Evolutionary conservation across 176 grass and related monocot genomes (phyloP).

Genomic region (Avena eriantha): DNA sequence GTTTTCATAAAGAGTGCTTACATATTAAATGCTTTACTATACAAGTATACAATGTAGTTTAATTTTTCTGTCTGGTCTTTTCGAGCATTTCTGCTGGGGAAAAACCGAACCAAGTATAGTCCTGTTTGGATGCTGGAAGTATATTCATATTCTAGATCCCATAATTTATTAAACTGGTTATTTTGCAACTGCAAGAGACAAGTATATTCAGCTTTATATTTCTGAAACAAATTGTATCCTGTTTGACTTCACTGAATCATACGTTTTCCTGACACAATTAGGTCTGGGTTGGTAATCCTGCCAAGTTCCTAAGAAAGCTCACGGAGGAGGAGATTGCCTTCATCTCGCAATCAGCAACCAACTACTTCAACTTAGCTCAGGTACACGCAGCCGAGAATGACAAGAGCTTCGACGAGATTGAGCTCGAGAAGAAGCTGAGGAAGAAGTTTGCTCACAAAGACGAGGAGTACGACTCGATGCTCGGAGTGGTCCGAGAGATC

Average conservation of each 20-base stretch:
- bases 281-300: conserved; percentile 98
- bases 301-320: conserved; percentile 94
- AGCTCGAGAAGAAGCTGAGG: conserved; percentile 84
- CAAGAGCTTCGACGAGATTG: conserved; percentile 90
- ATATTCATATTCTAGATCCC: neutral
- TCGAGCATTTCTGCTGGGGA: neutral
- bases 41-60: neutral
- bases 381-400: conserved; percentile 91
- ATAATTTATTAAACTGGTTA: neutral
- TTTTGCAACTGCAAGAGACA: neutral
- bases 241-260: conserved; percentile 23
- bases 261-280: conserved; percentile 30
- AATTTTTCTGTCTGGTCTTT: neutral
- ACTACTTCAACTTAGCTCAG: conserved; percentile 86
- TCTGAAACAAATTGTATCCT: neutral
- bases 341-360: conserved; percentile 79
- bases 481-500: conserved; percentile 80
- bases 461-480: conserved; percentile 91
- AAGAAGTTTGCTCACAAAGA: conserved; percentile 83
- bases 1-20: neutral
- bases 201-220: conserved; percentile 21
- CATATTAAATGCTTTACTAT: neutral
- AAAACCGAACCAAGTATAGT: neutral
- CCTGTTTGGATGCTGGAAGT: conserved; percentile 10
- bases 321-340: conserved; percentile 88